Base-by-base conservation (phyloP, 768 basidiomycete species). In the Termitomyces sp. region DNA sequence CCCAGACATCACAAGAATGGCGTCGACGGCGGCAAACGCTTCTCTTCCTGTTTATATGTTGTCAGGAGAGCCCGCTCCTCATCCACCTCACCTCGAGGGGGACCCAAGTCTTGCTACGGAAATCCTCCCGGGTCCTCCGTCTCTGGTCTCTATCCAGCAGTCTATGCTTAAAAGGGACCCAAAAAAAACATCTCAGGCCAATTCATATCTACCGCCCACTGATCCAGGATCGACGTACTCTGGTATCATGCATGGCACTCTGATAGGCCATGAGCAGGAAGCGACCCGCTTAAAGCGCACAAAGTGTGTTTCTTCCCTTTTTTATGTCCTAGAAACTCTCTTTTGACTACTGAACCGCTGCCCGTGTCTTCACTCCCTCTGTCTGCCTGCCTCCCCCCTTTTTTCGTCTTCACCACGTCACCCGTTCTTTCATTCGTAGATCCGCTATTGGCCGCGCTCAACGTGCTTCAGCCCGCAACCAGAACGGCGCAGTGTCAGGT, bases 141-240 rank as follows among this genome's bases (percentile, higher is more conserved):
- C 91, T 65, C 74, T 92, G 64, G 78, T 81, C 65, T 85, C 89
- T 68, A 76, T 86, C 61, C 88, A 88, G 75, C 89, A 90, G 76
- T 77, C 83, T 68, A 79, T 83, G 58, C 81, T 86, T 70, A 90
- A 88, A 78, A 87, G 89, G 71, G 91, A 94, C 79, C 87, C 87
- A 69, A 91, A 83, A 79, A 92, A 93, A 76, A 84, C 88, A 55
- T 74, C 82, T 65, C 77, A 82, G 65, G 75, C 81, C 61, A 80
- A 86, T 75, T 92, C 92, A 63, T 94, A 93, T 80, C 81, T 94
- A 71, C 91, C 92, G 51, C 76, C 85, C 64, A 85, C 87, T 69
- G 92, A 94, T 81, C 92, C 92, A 64, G 92, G 92, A 70, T 89
- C 92, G 68, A 94, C 92, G 28, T 94, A 92, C 79, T 86, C 89